Evolutionary conservation across 352 stramenopile genomes (phyloP).

Genomic region (Phytophthora sojae): DNA sequence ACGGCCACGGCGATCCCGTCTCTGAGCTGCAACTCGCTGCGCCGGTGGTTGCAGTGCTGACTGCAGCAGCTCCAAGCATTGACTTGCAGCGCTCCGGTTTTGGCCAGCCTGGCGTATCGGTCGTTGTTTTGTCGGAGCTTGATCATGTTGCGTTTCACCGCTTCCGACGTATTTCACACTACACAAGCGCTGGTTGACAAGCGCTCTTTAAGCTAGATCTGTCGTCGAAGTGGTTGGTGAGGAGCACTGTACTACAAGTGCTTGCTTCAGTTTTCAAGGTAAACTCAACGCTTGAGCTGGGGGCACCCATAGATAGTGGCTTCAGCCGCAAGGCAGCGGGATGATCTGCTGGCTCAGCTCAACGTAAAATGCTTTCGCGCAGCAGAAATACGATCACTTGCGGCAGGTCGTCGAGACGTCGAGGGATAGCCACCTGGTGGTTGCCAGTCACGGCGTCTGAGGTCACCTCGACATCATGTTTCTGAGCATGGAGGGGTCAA

Average conservation of each 20-base stretch:
- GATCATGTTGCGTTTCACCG: slow-evolving; percentile 39
- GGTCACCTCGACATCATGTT: slow-evolving; percentile 22
- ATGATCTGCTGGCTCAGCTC: slow-evolving; percentile 19
- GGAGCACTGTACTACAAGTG: not conserved
- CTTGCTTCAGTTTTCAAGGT: slow-evolving; percentile 12
- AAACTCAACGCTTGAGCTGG: slow-evolving; percentile 1
- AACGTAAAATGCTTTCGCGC: slow-evolving; percentile 19
- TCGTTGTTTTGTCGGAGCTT: slow-evolving; percentile 34
- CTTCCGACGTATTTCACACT: slow-evolving; percentile 3
- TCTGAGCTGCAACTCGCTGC: slow-evolving; percentile 10
- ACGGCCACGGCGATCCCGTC: not conserved
- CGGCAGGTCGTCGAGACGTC: slow-evolving; percentile 32
- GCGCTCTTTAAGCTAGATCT: slow-evolving; percentile 22
- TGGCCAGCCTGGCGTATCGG: slow-evolving; percentile 22
- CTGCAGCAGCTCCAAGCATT: not conserved
- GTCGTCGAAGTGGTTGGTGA: slow-evolving; percentile 10
- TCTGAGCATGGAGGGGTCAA: slow-evolving; percentile 25
- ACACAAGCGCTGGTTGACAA: slow-evolving; percentile 17
- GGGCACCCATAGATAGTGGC: not conserved
- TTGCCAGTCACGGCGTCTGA: not conserved
- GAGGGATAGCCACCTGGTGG: slow-evolving; percentile 36
- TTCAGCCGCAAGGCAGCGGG: slow-evolving; percentile 1
- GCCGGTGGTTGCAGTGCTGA: slow-evolving; percentile 3
- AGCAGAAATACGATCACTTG: slow-evolving; percentile 37
- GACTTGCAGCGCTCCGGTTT: slow-evolving; percentile 21